phyloP scores from a whole-genome alignment of 1,284 basidiomycete genomes.

The Puccinia horiana region DNA sequence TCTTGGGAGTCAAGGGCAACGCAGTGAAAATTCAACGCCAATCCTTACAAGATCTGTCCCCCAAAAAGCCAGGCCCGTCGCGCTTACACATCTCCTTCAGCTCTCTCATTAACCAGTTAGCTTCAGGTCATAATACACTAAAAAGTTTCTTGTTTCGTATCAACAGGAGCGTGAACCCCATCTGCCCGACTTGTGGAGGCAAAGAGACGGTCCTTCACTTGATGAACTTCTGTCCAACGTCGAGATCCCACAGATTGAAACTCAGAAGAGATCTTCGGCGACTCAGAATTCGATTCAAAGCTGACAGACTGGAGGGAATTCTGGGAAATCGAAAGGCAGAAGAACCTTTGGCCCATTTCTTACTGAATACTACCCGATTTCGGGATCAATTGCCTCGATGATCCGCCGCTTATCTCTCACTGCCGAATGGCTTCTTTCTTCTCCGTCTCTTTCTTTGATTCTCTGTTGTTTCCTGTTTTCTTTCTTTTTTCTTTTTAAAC shows the following conservation, averaged over 20 bases:
- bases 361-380: too few relatives aligned
- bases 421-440: too few relatives aligned
- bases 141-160: not conserved
- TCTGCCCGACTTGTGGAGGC: not conserved
- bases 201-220: constrained; percentile 26
- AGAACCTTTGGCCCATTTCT: too few relatives aligned
- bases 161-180: not conserved
- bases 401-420: too few relatives aligned
- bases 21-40: not conserved
- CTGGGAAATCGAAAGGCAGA: too few relatives aligned
- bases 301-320: too few relatives aligned
- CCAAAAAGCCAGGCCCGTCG: not conserved
- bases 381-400: too few relatives aligned
- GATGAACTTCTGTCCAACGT: not conserved
- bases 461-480: too few relatives aligned
- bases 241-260: not conserved
- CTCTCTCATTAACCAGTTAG: not conserved
- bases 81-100: not conserved
- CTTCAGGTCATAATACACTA: not conserved
- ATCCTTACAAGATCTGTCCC: not conserved
- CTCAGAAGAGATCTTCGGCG: not conserved
- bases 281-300: not conserved
- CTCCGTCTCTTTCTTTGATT: too few relatives aligned
- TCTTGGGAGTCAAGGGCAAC: not conserved
- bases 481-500: too few relatives aligned